Percentiles rank a stretch among this genome's conserved stretches.
Conservation (phyloP, 225 moss, liverwort and hornwort species). For the Physcomitrium patens region DNA sequence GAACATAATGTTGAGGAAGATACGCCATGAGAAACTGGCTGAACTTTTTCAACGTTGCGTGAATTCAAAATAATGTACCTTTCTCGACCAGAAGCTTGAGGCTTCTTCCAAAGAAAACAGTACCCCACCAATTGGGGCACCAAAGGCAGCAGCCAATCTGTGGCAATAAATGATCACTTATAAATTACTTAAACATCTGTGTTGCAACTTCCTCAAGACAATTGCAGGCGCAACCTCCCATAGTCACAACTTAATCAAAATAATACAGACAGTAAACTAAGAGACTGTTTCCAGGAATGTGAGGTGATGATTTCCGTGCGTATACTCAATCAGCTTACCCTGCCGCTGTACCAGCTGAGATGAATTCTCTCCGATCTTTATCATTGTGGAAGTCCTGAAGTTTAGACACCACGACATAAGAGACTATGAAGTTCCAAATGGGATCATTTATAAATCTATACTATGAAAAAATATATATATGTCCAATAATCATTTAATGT, state of each 20-base stretch:
- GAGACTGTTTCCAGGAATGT: slow-evolving; percentile 7
- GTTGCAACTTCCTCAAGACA: slow-evolving; percentile 3
- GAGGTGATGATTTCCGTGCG: not conserved
- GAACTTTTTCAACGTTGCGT: not conserved
- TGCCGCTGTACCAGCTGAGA: slow-evolving; percentile 89
- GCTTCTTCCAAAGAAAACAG: slow-evolving; percentile 89
- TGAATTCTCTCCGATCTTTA: slow-evolving; percentile 88
- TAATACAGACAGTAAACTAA: slow-evolving; percentile 9
- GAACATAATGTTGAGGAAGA: not conserved
- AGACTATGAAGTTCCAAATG: slow-evolving; percentile 10
- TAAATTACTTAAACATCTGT: not conserved
- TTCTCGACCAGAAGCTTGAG: slow-evolving; percentile 93
- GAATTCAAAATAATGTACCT: slow-evolving; percentile 40
- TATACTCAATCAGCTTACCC: slow-evolving; percentile 54
- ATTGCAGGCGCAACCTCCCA: not conserved
- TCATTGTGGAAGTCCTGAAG: slow-evolving; percentile 85
- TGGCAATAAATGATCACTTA: slow-evolving; percentile 20
- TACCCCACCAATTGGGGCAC: slow-evolving; percentile 89
- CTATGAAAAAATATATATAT: not conserved
- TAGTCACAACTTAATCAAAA: not conserved
- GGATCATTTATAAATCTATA: slow-evolving; percentile 12
- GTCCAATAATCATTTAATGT: slow-evolving; percentile 4
- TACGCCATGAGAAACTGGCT: not conserved
- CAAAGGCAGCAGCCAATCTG: slow-evolving; percentile 89
- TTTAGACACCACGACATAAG: not conserved